A percentile compares a stretch with the other conserved stretches of the same genome.
Conservation (phyloP, 495 filamentous ascomycete genomes). For the Trichocladium uniseriatum region DNA sequence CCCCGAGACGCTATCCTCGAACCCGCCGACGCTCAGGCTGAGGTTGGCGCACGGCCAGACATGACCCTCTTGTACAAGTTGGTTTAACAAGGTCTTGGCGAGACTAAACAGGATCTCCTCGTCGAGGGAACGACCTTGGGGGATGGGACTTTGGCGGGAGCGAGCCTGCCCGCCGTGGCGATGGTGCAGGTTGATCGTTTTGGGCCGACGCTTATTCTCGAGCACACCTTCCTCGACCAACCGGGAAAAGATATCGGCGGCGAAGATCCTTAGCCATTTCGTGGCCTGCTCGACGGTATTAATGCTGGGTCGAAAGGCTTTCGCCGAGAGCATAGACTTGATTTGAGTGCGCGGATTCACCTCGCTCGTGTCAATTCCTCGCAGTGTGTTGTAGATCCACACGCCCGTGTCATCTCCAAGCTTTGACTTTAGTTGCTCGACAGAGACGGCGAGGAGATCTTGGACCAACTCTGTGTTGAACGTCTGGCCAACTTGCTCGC, state of each 20-base stretch:
- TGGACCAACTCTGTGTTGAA: slow-evolving; percentile 76
- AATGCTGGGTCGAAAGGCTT: slow-evolving; percentile 84
- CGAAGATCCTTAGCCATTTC: slow-evolving; percentile 87
- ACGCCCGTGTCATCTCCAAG: slow-evolving; percentile 78
- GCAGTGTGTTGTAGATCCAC: slow-evolving; percentile 81
- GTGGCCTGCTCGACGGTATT: slow-evolving; percentile 69
- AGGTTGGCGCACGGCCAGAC: slow-evolving; percentile 85
- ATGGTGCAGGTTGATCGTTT: slow-evolving; percentile 74
- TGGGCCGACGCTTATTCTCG: slow-evolving; percentile 80
- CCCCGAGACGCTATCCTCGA: slow-evolving; percentile 75
- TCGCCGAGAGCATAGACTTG: slow-evolving; percentile 97
- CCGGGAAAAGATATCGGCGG: slow-evolving; percentile 81
- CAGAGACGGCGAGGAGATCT: slow-evolving; percentile 60
- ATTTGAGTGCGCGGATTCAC: slow-evolving; percentile 88
- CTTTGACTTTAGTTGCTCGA: slow-evolving; percentile 70
- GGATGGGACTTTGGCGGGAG: slow-evolving; percentile 66
- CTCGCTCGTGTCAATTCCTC: slow-evolving; percentile 78
- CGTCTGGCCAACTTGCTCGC: slow-evolving; percentile 64
- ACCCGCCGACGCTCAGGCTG: slow-evolving; percentile 75
- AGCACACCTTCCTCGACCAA: slow-evolving; percentile 86
- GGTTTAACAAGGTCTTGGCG: slow-evolving; percentile 63
- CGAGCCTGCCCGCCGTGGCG: slow-evolving; percentile 59
- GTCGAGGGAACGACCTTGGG: slow-evolving; percentile 60
- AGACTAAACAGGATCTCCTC: slow-evolving; percentile 67
- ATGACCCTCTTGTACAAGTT: slow-evolving; percentile 65